Evolutionary conservation across 371 early-diverging fungal species (phyloP), one percentile per base, ranked within the genome.

Genomic region (Cladochytrium tenue): DNA sequence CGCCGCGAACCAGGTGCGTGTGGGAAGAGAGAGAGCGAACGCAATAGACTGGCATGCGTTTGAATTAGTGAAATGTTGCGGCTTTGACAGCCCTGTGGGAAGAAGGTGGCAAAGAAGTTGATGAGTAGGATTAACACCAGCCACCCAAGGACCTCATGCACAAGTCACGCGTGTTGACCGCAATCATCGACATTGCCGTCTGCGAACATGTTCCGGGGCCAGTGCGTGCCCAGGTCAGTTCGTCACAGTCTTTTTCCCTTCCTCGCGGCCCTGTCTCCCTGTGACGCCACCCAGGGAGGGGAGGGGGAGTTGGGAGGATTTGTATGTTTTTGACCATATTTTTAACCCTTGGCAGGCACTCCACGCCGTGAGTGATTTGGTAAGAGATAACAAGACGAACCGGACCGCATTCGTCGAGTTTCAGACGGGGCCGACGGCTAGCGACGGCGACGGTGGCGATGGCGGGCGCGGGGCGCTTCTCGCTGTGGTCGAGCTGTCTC

Each of bases 321-420:
- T n/a, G n/a, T n/a, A n/a, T n/a, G n/a, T n/a, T n/a, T n/a, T n/a
- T n/a, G n/a, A n/a, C n/a, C n/a, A n/a, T n/a, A n/a, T n/a, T n/a
- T n/a, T n/a, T n/a, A n/a, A n/a, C n/a, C n/a, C n/a, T 51, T 7
- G 32, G 15, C 85, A 90, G 71, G 90, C 95, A 0, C 73, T 96
- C 26, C 91, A 89, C 73, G 87, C 94, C 0, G 80, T 95, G 51
- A 93, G 90, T 0, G 93, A 94, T 68, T 75, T 92, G 4, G 84
- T 95, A 26, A 83, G 92, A n/a, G 82, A 84, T 2, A 88, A 93
- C 70, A 67, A 75, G 25, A 81, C 73, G 0, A 93, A 90, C 71
- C 96, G 95, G 73, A 88, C 87, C 15, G 62, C 84, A 1, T 88
- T 95, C 63, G 74, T n/a, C n/a, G n/a, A n/a, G n/a, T n/a, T n/a